These are phyloP conservation scores for Colletotrichum nymphaeae DNA, from an alignment of 2,329 filamentous ascomycete species.

Conservation along the genomic window DNA sequence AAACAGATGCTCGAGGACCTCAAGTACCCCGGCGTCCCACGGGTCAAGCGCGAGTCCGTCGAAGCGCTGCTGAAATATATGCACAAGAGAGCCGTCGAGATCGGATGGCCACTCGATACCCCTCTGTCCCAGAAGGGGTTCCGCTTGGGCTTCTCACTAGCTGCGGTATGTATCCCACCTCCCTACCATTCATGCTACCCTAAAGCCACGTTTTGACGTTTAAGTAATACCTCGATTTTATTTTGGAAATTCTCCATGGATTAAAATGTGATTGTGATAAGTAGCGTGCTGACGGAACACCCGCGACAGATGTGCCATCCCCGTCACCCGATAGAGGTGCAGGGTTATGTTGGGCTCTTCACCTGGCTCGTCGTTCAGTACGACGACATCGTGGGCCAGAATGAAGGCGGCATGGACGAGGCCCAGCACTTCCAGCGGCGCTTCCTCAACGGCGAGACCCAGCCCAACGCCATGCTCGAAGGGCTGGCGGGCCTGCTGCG, in stretches of 20 bases:
- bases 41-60: conserved; percentile 32
- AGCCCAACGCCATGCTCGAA: conserved; percentile 37
- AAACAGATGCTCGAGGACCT: conserved; percentile 23
- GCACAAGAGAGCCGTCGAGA: conserved; percentile 36
- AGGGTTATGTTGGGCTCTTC: conserved; percentile 38
- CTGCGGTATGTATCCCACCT: conserved; percentile 28
- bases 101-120: conserved; percentile 37
- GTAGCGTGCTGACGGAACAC: conserved; percentile 1
- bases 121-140: conserved; percentile 37
- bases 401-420: conserved; percentile 37
- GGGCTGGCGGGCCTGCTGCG: conserved; percentile 32
- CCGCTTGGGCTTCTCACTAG: conserved; percentile 36
- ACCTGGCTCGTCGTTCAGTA: conserved; percentile 40
- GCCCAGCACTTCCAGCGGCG: conserved; percentile 35
- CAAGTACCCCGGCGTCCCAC: conserved; percentile 34
- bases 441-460: conserved; percentile 37
- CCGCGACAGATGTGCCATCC: conserved; percentile 38
- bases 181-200: background rate
- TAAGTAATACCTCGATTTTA: no score
- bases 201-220: background rate
- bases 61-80: conserved; percentile 37
- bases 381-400: conserved; percentile 38
- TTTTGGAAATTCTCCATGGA: background rate
- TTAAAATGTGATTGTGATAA: background rate
- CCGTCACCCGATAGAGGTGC: conserved; percentile 33